These are phyloP conservation scores for Gossypium australe DNA, from an alignment of 345 rosid genomes.

Conservation along the genomic window DNA sequence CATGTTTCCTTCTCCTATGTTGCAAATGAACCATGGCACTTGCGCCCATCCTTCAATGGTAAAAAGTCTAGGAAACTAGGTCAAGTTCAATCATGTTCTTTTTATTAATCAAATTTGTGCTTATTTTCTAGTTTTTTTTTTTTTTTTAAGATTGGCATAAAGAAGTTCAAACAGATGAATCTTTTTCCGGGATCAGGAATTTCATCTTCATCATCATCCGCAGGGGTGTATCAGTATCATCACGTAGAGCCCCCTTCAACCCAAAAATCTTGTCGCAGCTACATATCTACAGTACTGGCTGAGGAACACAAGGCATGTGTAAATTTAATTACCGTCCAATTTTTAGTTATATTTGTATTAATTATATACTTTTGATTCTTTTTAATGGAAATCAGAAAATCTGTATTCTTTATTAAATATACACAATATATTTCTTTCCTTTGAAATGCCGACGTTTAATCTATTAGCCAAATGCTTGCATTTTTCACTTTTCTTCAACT, in stretches of 20 bases:
- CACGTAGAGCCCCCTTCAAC: conserved; percentile 58
- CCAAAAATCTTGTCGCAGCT: conserved; percentile 31
- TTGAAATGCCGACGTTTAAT: neutral
- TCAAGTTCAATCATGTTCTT: neutral
- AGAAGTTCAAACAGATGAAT: conserved; percentile 31
- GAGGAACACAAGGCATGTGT: conserved; percentile 44
- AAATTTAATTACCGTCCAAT: neutral
- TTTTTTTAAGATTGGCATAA: neutral
- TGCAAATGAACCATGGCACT: conserved; percentile 30
- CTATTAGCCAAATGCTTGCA: too few relatives aligned
- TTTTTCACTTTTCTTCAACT: too few relatives aligned
- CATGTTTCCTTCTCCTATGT: conserved; percentile 32
- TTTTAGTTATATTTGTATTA: neutral
- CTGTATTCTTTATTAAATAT: neutral
- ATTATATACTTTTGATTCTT: neutral
- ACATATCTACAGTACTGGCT: conserved; percentile 20
- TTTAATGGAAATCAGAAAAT: neutral
- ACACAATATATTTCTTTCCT: neutral
- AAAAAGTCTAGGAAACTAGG: neutral
- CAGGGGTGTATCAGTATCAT: conserved; percentile 19
- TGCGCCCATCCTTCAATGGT: conserved; percentile 36
- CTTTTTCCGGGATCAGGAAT: conserved; percentile 16
- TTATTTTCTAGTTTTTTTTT: neutral
- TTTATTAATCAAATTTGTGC: too few relatives aligned
- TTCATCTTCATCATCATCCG: conserved; percentile 22